Conservation (phyloP, 495 filamentous ascomycete species). For the Penicillium turbatum region DNA sequence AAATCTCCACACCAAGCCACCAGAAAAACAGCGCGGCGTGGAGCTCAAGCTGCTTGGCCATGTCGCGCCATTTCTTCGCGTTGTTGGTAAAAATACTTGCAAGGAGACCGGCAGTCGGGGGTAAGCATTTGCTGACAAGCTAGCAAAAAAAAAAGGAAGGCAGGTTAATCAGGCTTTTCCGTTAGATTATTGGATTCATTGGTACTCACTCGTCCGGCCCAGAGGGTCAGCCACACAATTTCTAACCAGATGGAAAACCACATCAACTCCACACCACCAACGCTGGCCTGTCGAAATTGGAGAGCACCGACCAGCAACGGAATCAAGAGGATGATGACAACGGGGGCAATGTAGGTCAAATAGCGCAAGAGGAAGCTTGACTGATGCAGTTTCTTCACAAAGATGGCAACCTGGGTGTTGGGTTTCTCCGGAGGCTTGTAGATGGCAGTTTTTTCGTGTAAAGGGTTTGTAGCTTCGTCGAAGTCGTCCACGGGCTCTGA, state of each 20-base stretch:
- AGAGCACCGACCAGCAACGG: conserved; percentile 76
- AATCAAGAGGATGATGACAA: conserved; percentile 69
- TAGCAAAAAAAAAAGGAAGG: conserved; percentile 18
- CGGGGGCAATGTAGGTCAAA: conserved; percentile 77
- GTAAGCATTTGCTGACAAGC: conserved; percentile 72
- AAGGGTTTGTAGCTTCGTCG: conserved; percentile 66
- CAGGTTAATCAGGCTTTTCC: background rate
- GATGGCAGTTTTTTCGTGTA: conserved; percentile 64
- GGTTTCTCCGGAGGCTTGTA: conserved; percentile 69
- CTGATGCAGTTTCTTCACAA: conserved; percentile 64
- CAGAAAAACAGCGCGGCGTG: conserved; percentile 87
- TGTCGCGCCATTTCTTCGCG: conserved; percentile 88
- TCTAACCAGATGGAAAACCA: conserved; percentile 97
- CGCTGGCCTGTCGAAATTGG: conserved; percentile 56
- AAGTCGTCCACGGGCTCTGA: conserved; percentile 77
- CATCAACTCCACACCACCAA: conserved; percentile 71
- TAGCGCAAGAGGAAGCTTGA: conserved; percentile 80
- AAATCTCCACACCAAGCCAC: conserved; percentile 77
- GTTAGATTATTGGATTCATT: background rate
- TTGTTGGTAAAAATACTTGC: conserved; percentile 82
- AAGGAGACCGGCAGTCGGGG: conserved; percentile 58
- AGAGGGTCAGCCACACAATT: conserved; percentile 87
- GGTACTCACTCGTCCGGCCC: conserved; percentile 64
- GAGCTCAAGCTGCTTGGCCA: conserved; percentile 81
- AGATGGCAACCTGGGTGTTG: conserved; percentile 53